Conservation (phyloP, 1,284 basidiomycete species). For the Ganoderma resinaceum region DNA sequence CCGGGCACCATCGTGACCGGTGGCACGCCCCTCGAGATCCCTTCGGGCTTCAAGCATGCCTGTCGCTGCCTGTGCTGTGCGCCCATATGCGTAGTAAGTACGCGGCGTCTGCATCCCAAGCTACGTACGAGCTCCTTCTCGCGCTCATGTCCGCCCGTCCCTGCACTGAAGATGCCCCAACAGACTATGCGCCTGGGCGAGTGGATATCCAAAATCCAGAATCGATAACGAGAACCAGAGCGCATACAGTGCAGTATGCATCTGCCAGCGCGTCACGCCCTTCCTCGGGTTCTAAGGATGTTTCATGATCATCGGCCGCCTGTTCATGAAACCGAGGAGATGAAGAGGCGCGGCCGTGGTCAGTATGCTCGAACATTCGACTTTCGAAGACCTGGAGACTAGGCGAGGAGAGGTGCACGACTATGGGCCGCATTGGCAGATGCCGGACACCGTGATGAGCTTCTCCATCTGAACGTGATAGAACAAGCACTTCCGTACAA, state of each 20-base stretch:
- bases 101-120: neutral
- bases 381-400: neutral
- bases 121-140: neutral
- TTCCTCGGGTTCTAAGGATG: conserved; percentile 1
- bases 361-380: neutral
- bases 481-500: neutral
- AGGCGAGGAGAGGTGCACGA: conserved; percentile 1
- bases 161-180: neutral
- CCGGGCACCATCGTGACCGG: neutral
- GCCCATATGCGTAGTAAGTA: neutral
- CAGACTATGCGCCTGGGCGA: neutral
- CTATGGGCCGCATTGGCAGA: neutral
- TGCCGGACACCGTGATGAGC: neutral
- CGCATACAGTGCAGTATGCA: neutral
- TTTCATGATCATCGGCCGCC: conserved; percentile 6
- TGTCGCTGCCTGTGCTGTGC: neutral
- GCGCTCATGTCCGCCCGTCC: neutral
- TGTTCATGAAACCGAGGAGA: neutral
- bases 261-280: neutral
- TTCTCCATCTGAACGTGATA: neutral
- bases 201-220: neutral
- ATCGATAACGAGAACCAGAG: neutral
- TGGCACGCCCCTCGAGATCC: neutral
- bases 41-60: neutral
- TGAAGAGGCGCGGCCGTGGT: neutral